Evolutionary conservation across 2,329 filamentous ascomycete genomes (phyloP).

Genomic region (Trichoderma citrinoviride): DNA sequence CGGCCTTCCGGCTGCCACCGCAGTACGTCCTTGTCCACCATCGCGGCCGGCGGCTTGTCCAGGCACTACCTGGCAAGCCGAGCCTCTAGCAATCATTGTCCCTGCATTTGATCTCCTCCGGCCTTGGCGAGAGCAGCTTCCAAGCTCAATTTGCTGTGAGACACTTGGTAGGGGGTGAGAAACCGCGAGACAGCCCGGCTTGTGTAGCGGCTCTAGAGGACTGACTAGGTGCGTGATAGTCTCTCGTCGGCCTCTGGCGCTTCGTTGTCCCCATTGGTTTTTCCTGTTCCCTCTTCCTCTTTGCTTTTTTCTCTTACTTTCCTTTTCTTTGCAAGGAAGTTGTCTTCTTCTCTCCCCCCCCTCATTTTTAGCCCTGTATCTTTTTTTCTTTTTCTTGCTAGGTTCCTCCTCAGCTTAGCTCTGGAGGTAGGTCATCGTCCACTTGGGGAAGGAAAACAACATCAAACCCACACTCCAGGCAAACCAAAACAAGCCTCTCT

Average conservation of each 20-base stretch:
- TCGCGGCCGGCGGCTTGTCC: no score
- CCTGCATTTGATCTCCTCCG: not conserved
- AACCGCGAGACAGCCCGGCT: not conserved
- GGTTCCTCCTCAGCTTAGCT: not conserved
- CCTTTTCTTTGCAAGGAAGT: not conserved
- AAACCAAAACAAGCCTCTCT: not conserved
- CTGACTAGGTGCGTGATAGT: not conserved
- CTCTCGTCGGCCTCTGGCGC: not conserved
- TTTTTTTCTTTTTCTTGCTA: not conserved
- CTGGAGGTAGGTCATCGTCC: not conserved
- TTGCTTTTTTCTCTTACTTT: not conserved
- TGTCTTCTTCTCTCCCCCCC: not conserved
- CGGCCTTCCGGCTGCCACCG: not conserved
- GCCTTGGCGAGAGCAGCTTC: not conserved
- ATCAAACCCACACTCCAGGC: not conserved
- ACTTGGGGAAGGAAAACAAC: not conserved
- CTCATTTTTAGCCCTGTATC: not conserved
- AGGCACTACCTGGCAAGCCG: no score
- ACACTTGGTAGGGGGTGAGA: not conserved
- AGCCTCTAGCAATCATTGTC: not conserved
- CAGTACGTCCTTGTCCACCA: not conserved
- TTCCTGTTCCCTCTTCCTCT: not conserved
- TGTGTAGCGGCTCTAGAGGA: not conserved
- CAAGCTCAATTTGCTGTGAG: not conserved
- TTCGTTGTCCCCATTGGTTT: not conserved